A percentile compares a stretch with the other conserved stretches of the same genome.
phyloP scores from a whole-genome alignment of 1,284 basidiomycete genomes.

The Ustilago shanxiensis region DNA sequence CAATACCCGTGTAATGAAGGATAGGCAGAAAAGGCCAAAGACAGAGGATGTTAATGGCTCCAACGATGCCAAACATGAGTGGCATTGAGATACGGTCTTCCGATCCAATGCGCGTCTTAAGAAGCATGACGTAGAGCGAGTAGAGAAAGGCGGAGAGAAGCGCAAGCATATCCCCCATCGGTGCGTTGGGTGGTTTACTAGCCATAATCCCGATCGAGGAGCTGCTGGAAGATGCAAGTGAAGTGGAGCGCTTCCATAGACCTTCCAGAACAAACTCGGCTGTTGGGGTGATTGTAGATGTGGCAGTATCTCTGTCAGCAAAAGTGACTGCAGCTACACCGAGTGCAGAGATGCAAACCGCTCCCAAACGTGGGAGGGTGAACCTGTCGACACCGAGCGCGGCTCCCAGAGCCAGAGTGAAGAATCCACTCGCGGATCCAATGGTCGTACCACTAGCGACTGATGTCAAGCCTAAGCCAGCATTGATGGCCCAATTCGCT shows the following conservation, averaged over 20 bases:
- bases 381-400: slow-evolving; percentile 85
- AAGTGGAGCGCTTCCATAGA: slow-evolving; percentile 25
- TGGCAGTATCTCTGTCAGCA: slow-evolving; percentile 58
- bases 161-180: slow-evolving; percentile 64
- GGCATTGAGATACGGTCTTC: slow-evolving; percentile 65
- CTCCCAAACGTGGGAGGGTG: slow-evolving; percentile 80
- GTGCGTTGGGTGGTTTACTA: slow-evolving; percentile 47
- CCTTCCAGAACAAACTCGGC: slow-evolving; percentile 15
- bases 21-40: slow-evolving; percentile 86
- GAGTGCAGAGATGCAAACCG: slow-evolving; percentile 84
- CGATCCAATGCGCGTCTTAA: slow-evolving; percentile 78
- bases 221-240: neutral
- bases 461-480: slow-evolving; percentile 62
- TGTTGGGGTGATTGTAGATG: slow-evolving; percentile 9
- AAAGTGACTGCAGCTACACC: slow-evolving; percentile 85
- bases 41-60: slow-evolving; percentile 84
- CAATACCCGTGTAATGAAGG: slow-evolving; percentile 82
- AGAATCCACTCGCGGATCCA: slow-evolving; percentile 85
- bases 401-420: slow-evolving; percentile 89
- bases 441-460: slow-evolving; percentile 68
- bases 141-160: slow-evolving; percentile 75
- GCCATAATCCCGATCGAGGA: neutral
- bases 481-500: slow-evolving; percentile 68
- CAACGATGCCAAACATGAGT: slow-evolving; percentile 77
- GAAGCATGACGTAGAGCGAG: slow-evolving; percentile 88